Conservation (phyloP, 2,329 filamentous ascomycete species). For the Fusarium sp. region DNA sequence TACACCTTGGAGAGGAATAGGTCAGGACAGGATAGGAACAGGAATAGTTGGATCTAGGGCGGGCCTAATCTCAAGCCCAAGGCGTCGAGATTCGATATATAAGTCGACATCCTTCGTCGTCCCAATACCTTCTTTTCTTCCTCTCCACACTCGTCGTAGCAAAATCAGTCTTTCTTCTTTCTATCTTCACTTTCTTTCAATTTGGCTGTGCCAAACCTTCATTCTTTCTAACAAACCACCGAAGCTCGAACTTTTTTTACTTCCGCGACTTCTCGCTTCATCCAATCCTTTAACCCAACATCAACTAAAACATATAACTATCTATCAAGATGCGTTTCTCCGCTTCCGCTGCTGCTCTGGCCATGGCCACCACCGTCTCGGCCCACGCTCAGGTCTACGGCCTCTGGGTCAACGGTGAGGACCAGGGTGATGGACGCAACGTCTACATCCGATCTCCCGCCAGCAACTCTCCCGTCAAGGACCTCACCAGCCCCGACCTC, state of each 20-base stretch:
- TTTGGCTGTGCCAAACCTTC: slow-evolving; percentile 43
- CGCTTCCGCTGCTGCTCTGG: slow-evolving; percentile 44
- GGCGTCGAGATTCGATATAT: slow-evolving; percentile 28
- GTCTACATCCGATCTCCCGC: slow-evolving; percentile 55
- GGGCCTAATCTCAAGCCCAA: background rate
- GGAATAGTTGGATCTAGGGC: background rate
- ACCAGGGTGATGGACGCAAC: slow-evolving; percentile 52
- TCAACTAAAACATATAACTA: background rate
- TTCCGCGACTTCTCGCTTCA: slow-evolving; percentile 28
- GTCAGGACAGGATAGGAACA: background rate
- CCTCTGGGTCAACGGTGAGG: slow-evolving; percentile 57
- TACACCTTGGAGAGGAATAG: background rate
- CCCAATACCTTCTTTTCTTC: background rate
- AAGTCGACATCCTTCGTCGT: slow-evolving; percentile 18
- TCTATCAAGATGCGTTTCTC: slow-evolving; percentile 48
- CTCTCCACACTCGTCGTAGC: slow-evolving; percentile 38
- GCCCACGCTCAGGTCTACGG: slow-evolving; percentile 58
- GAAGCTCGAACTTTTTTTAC: slow-evolving; percentile 29
- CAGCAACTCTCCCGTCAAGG: slow-evolving; percentile 56
- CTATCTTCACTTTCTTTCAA: slow-evolving; percentile 41
- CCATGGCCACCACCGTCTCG: slow-evolving; percentile 49
- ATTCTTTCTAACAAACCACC: slow-evolving; percentile 34
- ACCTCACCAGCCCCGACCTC: slow-evolving; percentile 51
- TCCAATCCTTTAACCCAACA: slow-evolving; percentile 32
- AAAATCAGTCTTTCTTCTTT: slow-evolving; percentile 31